Evolutionary conservation across 148 eudicot species (phyloP).

Genomic region (Salicornia ramosissima): DNA sequence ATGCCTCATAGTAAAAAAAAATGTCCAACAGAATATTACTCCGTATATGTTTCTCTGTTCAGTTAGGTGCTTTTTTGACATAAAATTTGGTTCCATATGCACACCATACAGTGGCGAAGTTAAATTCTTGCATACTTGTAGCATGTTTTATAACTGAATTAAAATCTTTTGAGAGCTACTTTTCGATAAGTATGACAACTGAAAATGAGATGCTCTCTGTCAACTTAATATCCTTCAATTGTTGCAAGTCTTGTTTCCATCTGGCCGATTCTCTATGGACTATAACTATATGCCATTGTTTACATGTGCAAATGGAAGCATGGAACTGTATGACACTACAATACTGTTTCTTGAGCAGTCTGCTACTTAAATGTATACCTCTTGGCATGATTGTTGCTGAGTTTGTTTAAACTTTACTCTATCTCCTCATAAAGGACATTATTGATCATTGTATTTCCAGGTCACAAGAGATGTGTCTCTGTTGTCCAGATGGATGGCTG

Average conservation of each 20-base stretch:
- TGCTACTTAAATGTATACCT: background rate
- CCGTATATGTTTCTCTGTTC: background rate
- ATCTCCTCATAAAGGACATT: background rate
- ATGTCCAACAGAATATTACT: background rate
- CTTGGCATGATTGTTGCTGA: background rate
- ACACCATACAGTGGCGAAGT: background rate
- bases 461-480: conserved; percentile 85
- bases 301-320: background rate
- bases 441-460: conserved; percentile 35
- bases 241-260: background rate
- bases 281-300: background rate
- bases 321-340: background rate
- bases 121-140: background rate
- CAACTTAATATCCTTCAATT: background rate
- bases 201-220: background rate
- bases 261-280: background rate
- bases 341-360: background rate
- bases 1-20: background rate
- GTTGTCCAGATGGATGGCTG: conserved; percentile 93
- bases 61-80: background rate
- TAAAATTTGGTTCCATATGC: background rate
- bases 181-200: too few relatives aligned
- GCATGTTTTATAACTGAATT: background rate
- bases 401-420: background rate
- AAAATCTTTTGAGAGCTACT: background rate